Evolutionary conservation across 1,139 yeast species (phyloP), one percentile per base, ranked within the genome.

Genomic region (Candida albicans): DNA sequence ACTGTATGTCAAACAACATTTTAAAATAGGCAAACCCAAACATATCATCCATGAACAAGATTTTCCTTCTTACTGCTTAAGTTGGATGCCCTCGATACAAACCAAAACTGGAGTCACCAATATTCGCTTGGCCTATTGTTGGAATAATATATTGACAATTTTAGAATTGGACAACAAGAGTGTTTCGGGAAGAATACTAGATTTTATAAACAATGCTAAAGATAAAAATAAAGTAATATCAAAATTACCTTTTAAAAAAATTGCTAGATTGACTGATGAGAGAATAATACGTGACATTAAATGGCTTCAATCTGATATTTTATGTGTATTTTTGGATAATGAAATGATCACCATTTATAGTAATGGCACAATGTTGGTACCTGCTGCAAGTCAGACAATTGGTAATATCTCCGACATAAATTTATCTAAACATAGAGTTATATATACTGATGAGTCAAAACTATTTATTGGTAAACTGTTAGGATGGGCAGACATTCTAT

Each of bases 401-500:
- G 30, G 37, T 10, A 40, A 30, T 8, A 41, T 32, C 3, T 14
- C 39, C 27, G 51, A 59, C 8, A 53, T 68, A 12, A 58, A 59
- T 26, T 55, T 59, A 5, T 53, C 62, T 27, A 66, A 68, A 41
- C 61, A 64, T 30, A 53, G 66, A 32, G 45, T 69, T 27, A 44
- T 49, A 15, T 39, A 50, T n/a, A 37, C 46, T 1, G 42, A 39
- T 12, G 43, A 43, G 4, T 14, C 37, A 3, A 2, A 65, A 66
- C 35, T 72, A 67, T 47, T 65, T 5, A 70, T 82, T 11, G 95
- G 91, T 0, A 67, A 81, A 12, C 62, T 82, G 11, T 69, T 82
- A 4, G 82, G 78, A 52, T 88, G 96, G 96, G 89, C 90, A 0
- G 95, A 87, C 54, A 67, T 77, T 18, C 58, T 83, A 12, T 65